A percentile compares a stretch with the other conserved stretches of the same genome.
Conservation (phyloP, 1,284 basidiomycete species). For the Cryptococcus amylolentus region DNA sequence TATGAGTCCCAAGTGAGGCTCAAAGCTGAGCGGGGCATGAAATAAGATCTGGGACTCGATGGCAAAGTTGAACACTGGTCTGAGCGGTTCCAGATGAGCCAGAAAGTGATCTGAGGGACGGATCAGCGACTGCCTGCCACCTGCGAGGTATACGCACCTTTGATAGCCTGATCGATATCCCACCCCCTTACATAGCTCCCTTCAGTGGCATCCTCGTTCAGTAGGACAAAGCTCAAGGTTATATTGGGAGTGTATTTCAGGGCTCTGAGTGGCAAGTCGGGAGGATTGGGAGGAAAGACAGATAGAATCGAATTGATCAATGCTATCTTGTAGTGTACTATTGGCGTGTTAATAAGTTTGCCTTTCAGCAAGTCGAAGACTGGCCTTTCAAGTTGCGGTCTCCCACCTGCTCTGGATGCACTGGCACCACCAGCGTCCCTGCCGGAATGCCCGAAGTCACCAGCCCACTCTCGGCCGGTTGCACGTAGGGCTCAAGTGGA, state of each 20-base stretch:
- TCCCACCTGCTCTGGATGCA: slow-evolving; percentile 29
- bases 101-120: slow-evolving; percentile 60
- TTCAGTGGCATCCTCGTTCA: slow-evolving; percentile 80
- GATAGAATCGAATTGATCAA: slow-evolving; percentile 56
- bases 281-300: slow-evolving; percentile 26
- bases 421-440: slow-evolving; percentile 38
- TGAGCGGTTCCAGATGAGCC: slow-evolving; percentile 63
- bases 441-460: slow-evolving; percentile 19
- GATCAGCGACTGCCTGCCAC: not conserved
- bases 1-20: slow-evolving; percentile 48
- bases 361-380: not conserved
- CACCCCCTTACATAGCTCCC: slow-evolving; percentile 63
- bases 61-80: slow-evolving; percentile 77
- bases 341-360: not conserved
- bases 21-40: slow-evolving; percentile 82
- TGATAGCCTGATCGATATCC: slow-evolving; percentile 65
- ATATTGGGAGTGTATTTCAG: slow-evolving; percentile 68
- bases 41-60: slow-evolving; percentile 92
- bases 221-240: slow-evolving; percentile 55
- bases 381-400: slow-evolving; percentile 31
- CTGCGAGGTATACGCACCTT: slow-evolving; percentile 55
- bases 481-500: slow-evolving; percentile 42
- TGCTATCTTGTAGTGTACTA: slow-evolving; percentile 39
- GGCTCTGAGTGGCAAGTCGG: slow-evolving; percentile 41
- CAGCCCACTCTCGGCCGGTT: slow-evolving; percentile 19